Evolutionary conservation across 495 filamentous ascomycete genomes (phyloP).

Genomic region (Hamigera avellanea): DNA sequence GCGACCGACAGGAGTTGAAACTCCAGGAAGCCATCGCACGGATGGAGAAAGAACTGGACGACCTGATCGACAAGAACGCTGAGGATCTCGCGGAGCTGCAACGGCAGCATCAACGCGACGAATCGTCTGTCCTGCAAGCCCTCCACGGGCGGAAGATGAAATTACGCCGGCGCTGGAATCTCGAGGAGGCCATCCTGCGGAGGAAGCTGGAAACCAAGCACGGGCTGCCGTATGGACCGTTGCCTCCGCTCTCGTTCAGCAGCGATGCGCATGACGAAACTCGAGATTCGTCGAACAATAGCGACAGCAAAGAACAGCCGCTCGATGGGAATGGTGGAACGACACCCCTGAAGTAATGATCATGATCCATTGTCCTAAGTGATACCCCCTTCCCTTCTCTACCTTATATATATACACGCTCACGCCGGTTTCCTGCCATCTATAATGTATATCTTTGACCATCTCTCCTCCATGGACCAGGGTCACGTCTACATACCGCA

Average conservation of each 20-base stretch:
- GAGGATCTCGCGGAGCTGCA: conserved; percentile 46
- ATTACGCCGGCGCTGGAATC: conserved; percentile 45
- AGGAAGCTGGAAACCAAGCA: conserved; percentile 43
- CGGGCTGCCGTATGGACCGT: conserved; percentile 35
- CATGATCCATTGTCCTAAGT: conserved; percentile 14
- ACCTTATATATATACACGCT: not conserved
- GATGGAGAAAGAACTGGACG: conserved; percentile 51
- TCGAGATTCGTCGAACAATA: conserved; percentile 13
- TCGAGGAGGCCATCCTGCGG: conserved; percentile 53
- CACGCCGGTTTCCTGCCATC: too few relatives aligned
- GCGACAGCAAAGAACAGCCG: conserved; percentile 6
- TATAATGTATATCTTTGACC: too few relatives aligned
- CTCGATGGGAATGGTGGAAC: conserved; percentile 9
- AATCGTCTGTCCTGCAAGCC: conserved; percentile 30
- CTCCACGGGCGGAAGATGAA: conserved; percentile 39
- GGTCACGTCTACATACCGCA: too few relatives aligned
- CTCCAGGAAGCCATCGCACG: conserved; percentile 53
- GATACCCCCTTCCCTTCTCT: conserved; percentile 16
- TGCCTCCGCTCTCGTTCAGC: conserved; percentile 30
- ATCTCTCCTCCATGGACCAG: too few relatives aligned
- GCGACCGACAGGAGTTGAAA: conserved; percentile 61
- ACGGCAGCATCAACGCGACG: conserved; percentile 38
- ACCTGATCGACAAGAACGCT: conserved; percentile 37
- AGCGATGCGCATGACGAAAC: conserved; percentile 11
- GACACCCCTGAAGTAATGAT: conserved; percentile 6